Evolutionary conservation across 192 early-diverging fungal species (phyloP), one percentile per base, ranked within the genome.

Genomic region (Coemansia sp.): DNA sequence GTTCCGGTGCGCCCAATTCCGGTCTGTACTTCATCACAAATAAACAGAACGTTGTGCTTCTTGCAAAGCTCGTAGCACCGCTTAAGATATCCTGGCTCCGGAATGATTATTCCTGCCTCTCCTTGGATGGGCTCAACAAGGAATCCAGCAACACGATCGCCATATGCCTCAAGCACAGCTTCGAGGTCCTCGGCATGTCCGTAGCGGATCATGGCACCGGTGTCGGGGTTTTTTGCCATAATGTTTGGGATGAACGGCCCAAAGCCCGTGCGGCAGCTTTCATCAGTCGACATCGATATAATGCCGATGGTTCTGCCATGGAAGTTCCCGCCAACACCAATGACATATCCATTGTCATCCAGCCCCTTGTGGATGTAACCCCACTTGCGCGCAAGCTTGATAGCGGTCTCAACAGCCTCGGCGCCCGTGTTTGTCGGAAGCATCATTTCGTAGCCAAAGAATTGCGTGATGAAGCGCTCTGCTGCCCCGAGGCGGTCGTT

Each of bases 81-180:
- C 74, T 86, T 86, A 44, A 99, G 83, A 85, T 99, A 99, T 13
- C 95, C 95, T 1, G 91, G 86, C 71, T 94, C 94, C 38, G 97
- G 97, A 11, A 99, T 92, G 73, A 91, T 89, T 76, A 99, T 97
- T 61, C 93, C 97, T 32, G 97, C 95, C 85, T 99, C 97, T 66
- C 97, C 97, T 78, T 99, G 97, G 83, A 99, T 98, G 18, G 97
- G 97, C 84, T 99, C 97, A 15, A 99, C 93, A 57, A 99, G 86
- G 87, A 99, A 97, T 12, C 89, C 97, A 42, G 93, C 94, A 9
- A 95, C 91, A 53, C 90, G 86, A 65, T 88, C 83, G 67, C 94
- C 93, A 74, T 95, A 87, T 9, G 88, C 86, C 63, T 93, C 88
- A 23, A 99, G 85, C 18, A 92, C 92, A 15, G 86, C 89, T 74